Evolutionary conservation across 768 basidiomycete species (phyloP), one percentile per base, ranked within the genome.

Genomic region (Xanthoconium stramineum): DNA sequence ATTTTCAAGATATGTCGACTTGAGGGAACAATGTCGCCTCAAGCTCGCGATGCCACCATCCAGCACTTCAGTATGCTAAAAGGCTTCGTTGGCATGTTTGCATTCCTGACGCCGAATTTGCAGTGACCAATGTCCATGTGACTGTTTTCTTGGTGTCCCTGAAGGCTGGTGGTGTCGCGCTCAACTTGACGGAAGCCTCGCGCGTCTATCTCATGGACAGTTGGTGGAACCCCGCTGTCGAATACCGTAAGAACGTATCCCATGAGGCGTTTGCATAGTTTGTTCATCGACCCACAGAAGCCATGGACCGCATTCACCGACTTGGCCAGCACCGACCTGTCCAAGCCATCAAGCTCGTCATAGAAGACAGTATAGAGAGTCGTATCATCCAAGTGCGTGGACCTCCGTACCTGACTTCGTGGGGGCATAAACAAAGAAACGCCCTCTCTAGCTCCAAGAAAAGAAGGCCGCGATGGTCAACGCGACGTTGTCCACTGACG

Each of bases 161-260:
- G 67, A 98, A 97, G 72, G 96, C 96, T 2, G 96, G 96, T 47
- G 95, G 95, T 69, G 94, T 94, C 5, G 92, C 91, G 4, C 78
- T 96, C 48, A 94, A 94, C 68, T 70, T 94, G 62, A 93, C 91
- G 0, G 91, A 92, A 69, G 94, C 94, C 0, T 93, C 91, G 35
- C 89, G 91, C 29, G 94, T 97, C 19, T 96, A 93, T 72, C 81
- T 97, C 65, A 96, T 98, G 94, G 96, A 96, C 69, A 91, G 89
- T 61, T 96, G 93, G 93, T 96, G 95, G 95, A 98, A 98, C 68
- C 95, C 95, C 8, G 94, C 94, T n/a, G 86, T 91, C 51, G 90
- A 91, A 75, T 92, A 81, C 65, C 89, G 89, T 91, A 69, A 75
- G 89, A 79, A 20, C 15, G 40, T 32, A 17, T 29, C 12, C 40